Evolutionary conservation across 441 rosid species (phyloP), one percentile per base, ranked within the genome.

Genomic region (Jatropha podagrica): DNA sequence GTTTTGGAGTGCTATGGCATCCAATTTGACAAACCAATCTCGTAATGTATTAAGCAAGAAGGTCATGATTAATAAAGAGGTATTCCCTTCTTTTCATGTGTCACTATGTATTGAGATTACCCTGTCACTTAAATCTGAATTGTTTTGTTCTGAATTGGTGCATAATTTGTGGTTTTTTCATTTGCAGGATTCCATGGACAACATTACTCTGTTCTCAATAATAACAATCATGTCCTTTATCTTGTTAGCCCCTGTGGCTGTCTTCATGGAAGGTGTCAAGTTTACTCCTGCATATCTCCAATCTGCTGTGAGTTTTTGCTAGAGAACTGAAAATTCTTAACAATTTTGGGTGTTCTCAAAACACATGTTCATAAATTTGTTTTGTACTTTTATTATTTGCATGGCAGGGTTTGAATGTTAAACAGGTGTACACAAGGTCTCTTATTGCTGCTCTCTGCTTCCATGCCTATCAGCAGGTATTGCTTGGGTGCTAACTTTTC

Each of bases 401-500:
- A 15, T 67, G 72, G 72, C 90, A 96, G 97, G 97, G 97, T 32
- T 80, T 96, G 86, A 89, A 96, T 85, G 89, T 90, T 81, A 86
- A 89, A 83, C 79, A 89, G 74, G 79, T 92, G 52, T 86, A 83
- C 49, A 69, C 75, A 23, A 86, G 96, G 87, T 87, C 98, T 72
- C 87, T 96, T 59, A 46, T 94, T 7, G 98, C 97, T 49, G 96
- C 98, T 11, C 89, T 96, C 69, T 89, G 90, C 84, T 96, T 91
- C 93, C 99, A 96, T 81, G 99, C 98, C 32, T 96, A 96, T 84
- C 99, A 96, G 83, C 99, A 94, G 94, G 98, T 91, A 73, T 84
- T 82, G 52, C 64, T 15, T 71, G 66, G 58, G 54, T 32, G 8
- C 78, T 41, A 41, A 41, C 64, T 73, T 69, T 23, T 2, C 17